Percentiles rank a stretch among this genome's conserved stretches.
Evolutionary conservation across 2,329 filamentous ascomycete species (phyloP).

Genomic region (Colletotrichum chlorophyti): DNA sequence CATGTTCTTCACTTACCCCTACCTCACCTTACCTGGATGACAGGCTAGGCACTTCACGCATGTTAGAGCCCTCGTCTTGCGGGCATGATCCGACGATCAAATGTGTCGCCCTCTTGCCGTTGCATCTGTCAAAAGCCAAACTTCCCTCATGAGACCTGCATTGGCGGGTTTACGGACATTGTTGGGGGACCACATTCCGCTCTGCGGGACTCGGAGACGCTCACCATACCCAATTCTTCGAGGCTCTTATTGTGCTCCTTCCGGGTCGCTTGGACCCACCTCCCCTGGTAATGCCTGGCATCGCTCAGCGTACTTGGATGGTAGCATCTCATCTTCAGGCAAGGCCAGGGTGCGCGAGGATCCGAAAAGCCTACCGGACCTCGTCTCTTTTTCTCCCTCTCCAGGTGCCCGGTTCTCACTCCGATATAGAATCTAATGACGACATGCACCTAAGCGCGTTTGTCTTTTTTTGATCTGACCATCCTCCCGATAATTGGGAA

Average conservation of each 20-base stretch:
- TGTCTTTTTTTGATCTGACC: constrained; percentile 26
- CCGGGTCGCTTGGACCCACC: not conserved
- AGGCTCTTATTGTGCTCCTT: not conserved
- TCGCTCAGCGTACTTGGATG: no score
- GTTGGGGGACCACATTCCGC: not conserved
- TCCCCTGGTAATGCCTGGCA: constrained; percentile 18
- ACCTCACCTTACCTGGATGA: not conserved
- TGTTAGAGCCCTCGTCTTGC: constrained; percentile 31
- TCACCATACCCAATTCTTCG: not conserved
- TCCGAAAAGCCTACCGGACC: constrained; percentile 1
- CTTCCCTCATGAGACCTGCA: constrained; percentile 23
- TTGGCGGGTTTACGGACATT: constrained; percentile 22
- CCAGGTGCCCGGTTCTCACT: constrained; percentile 24
- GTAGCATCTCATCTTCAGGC: constrained; percentile 16
- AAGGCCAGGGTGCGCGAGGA: constrained; percentile 9
- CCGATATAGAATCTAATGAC: constrained; percentile 24
- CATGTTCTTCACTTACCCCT: constrained; percentile 7
- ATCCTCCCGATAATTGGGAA: constrained; percentile 25
- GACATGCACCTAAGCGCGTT: constrained; percentile 27
- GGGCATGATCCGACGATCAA: constrained; percentile 33
- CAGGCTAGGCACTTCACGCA: not conserved
- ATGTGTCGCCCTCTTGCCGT: constrained; percentile 28
- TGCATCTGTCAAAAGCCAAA: constrained; percentile 21
- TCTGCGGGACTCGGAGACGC: constrained; percentile 10
- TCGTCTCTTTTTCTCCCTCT: no score